Percentiles rank a stretch among this genome's conserved stretches.
Evolutionary conservation across 2,329 filamentous ascomycete species (phyloP).

Genomic region (Fusarium liriodendri): DNA sequence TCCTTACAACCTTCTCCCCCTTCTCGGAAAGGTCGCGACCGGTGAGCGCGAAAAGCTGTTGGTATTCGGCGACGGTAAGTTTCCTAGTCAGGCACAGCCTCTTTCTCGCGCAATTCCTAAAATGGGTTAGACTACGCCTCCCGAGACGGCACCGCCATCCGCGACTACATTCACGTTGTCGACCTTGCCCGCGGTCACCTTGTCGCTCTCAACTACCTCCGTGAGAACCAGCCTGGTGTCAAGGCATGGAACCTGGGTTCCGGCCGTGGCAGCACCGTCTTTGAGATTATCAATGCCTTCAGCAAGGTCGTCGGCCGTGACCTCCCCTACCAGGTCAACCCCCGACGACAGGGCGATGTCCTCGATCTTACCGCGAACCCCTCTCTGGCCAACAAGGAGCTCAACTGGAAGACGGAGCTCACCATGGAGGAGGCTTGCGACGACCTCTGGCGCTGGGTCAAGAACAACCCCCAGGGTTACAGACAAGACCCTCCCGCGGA

Average conservation of each 20-base stretch:
- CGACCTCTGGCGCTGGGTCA: conserved; percentile 96
- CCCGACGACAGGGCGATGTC: conserved; percentile 87
- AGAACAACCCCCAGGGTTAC: conserved; percentile 97
- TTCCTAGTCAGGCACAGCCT: neutral
- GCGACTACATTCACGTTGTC: conserved; percentile 97
- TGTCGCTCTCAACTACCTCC: conserved; percentile 89
- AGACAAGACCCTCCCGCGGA: conserved; percentile 88
- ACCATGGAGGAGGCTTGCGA: conserved; percentile 93
- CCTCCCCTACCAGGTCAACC: conserved; percentile 87
- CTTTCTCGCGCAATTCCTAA: conserved; percentile 27
- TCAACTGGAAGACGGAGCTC: conserved; percentile 90
- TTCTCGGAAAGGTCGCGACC: conserved; percentile 95
- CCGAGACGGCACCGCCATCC: conserved; percentile 91
- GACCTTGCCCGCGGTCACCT: conserved; percentile 90
- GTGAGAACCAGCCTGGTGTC: conserved; percentile 85
- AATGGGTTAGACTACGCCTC: conserved; percentile 81
- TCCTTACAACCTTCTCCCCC: conserved; percentile 93
- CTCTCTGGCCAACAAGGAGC: conserved; percentile 84
- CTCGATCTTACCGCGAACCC: conserved; percentile 95
- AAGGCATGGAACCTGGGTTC: conserved; percentile 97
- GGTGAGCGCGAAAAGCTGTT: conserved; percentile 94
- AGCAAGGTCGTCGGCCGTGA: conserved; percentile 86
- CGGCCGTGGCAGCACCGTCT: conserved; percentile 93
- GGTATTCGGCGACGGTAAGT: conserved; percentile 90
- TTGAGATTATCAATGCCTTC: conserved; percentile 98